Evolutionary conservation across 352 stramenopile genomes (phyloP).

Genomic region (Pythium myriotylum): DNA sequence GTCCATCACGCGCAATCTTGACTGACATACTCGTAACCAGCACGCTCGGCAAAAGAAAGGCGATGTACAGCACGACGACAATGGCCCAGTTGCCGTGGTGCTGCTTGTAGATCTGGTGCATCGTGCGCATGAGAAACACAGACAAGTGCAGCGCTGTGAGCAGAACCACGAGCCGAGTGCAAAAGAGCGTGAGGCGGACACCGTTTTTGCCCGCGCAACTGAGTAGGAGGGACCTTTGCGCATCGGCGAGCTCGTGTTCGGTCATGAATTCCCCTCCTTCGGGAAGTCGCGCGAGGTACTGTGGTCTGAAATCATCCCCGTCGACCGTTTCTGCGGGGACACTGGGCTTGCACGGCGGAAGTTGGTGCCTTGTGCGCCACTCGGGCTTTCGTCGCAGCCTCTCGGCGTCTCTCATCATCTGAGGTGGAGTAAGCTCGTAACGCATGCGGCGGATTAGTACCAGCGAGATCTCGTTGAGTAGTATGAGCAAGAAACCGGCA

Average conservation of each 20-base stretch:
- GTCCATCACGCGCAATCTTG: conserved; percentile 60
- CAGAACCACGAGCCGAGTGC: conserved; percentile 68
- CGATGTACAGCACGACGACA: conserved; percentile 34
- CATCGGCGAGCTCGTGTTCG: conserved; percentile 38
- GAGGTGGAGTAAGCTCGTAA: conserved; percentile 45
- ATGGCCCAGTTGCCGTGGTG: conserved; percentile 15
- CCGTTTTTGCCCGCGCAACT: conserved; percentile 47
- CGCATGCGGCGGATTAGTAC: conserved; percentile 54
- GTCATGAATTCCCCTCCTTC: conserved; percentile 28
- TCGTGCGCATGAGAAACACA: conserved; percentile 63
- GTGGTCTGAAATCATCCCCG: conserved; percentile 41
- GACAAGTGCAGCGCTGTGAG: conserved; percentile 71
- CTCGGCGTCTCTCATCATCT: conserved; percentile 60
- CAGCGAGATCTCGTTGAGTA: conserved; percentile 52
- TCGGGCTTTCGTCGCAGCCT: conserved; percentile 55
- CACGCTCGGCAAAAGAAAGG: conserved; percentile 60
- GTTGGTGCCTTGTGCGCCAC: conserved; percentile 50
- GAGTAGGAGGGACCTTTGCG: conserved; percentile 37
- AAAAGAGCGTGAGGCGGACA: conserved; percentile 63
- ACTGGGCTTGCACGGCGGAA: conserved; percentile 37
- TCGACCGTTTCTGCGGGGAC: conserved; percentile 45
- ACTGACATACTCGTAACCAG: conserved; percentile 65
- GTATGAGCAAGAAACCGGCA: conserved; percentile 42
- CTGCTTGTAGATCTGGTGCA: conserved; percentile 37
- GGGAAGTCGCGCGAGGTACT: conserved; percentile 53